phyloP scores from a whole-genome alignment of 192 early-diverging fungal species.

The Rhizophlyctis rosea region DNA sequence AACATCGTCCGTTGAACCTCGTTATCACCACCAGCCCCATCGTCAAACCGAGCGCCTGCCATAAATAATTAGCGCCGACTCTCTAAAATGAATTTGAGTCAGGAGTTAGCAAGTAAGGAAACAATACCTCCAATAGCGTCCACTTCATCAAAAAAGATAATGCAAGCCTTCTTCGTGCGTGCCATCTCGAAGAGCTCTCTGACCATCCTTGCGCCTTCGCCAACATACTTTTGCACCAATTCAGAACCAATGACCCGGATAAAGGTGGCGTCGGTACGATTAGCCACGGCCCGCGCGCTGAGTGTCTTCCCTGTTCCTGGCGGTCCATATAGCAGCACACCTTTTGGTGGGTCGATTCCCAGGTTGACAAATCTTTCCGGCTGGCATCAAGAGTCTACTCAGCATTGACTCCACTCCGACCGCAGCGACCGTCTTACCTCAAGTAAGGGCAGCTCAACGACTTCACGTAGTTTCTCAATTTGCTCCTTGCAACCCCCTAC shows the following conservation, averaged over 20 bases:
- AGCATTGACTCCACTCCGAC: no score
- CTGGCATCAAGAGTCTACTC: conserved; percentile 30
- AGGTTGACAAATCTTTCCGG: conserved; percentile 97
- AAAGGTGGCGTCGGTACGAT: conserved; percentile 98
- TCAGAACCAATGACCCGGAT: conserved; percentile 99
- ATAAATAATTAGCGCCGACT: background rate
- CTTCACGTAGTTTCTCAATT: conserved; percentile 98
- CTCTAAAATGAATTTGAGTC: no score
- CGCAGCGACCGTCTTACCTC: background rate
- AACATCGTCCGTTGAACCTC: conserved; percentile 99
- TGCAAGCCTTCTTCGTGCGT: conserved; percentile 98
- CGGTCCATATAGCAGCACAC: conserved; percentile 91
- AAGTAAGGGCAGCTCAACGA: conserved; percentile 90
- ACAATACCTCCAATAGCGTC: conserved; percentile 86
- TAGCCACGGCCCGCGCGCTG: conserved; percentile 97
- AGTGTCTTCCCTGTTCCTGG: conserved; percentile 96
- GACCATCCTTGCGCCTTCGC: conserved; percentile 98
- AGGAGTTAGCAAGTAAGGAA: background rate
- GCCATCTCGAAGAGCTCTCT: conserved; percentile 99
- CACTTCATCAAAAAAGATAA: conserved; percentile 99
- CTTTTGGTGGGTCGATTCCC: conserved; percentile 99
- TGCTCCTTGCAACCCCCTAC: conserved; percentile 99
- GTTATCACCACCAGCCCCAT: conserved; percentile 98
- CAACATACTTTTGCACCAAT: conserved; percentile 99
- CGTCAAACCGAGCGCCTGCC: conserved; percentile 89